Percentiles rank a stretch among this genome's conserved stretches.
These are phyloP conservation scores for Rhizophagus prolifer DNA, from an alignment of 192 early-diverging fungal genomes.

Conservation along the genomic window DNA sequence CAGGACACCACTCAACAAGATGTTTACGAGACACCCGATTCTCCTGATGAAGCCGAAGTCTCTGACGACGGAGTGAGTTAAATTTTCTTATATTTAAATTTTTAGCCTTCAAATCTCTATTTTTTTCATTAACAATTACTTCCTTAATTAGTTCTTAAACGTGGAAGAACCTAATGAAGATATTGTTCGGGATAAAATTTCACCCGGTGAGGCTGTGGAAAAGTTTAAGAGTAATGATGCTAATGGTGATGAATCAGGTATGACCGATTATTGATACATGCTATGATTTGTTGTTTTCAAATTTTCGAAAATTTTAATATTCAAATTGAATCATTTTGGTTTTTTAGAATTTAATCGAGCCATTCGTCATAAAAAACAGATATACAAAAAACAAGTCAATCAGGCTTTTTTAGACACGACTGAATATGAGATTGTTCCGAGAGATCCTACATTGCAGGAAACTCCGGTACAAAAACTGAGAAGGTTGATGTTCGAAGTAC, in stretches of 20 bases:
- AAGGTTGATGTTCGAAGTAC: constrained; percentile 78
- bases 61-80: constrained; percentile 23
- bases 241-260: constrained; percentile 55
- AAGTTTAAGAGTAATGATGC: constrained; percentile 57
- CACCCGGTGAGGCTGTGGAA: constrained; percentile 53
- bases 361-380: constrained; percentile 57
- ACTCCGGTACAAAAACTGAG: constrained; percentile 73
- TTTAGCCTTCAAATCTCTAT: background rate
- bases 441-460: constrained; percentile 56
- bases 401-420: constrained; percentile 50
- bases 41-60: constrained; percentile 31
- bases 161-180: constrained; percentile 62
- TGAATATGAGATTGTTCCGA: constrained; percentile 57
- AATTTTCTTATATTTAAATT: background rate
- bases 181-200: constrained; percentile 54
- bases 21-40: constrained; percentile 83
- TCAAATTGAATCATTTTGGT: background rate
- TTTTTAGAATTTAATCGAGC: constrained; percentile 45
- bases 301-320: no score
- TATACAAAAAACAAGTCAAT: constrained; percentile 57
- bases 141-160: constrained; percentile 29
- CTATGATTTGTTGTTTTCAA: background rate
- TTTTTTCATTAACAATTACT: background rate
- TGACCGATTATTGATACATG: no score
- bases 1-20: constrained; percentile 75